A percentile compares a stretch with the other conserved stretches of the same genome.
Evolutionary conservation across 169 alveolate genomes (phyloP).

Genomic region (Cyclospora cayetanensis): DNA sequence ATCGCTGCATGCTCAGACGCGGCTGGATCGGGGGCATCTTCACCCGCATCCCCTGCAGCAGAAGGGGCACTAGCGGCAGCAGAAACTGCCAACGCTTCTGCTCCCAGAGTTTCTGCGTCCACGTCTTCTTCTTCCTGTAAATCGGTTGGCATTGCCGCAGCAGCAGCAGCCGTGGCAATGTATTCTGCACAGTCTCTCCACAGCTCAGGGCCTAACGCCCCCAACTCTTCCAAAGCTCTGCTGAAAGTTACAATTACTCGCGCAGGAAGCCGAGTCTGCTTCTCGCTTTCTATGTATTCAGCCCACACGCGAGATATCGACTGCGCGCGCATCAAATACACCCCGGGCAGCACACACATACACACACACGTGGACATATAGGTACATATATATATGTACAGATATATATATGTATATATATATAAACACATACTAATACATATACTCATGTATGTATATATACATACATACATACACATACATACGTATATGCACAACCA

Average conservation of each 20-base stretch:
- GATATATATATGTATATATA: too few relatives aligned
- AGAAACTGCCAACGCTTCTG: not conserved
- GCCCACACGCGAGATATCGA: conserved; percentile 25
- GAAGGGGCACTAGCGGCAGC: not conserved
- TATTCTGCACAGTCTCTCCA: conserved; percentile 39
- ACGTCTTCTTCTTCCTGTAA: not conserved
- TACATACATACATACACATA: not conserved
- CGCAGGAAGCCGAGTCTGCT: not conserved
- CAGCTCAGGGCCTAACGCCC: not conserved
- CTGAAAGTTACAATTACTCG: not conserved
- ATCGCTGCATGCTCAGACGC: not conserved
- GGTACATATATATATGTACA: too few relatives aligned
- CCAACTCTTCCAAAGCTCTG: conserved; percentile 39
- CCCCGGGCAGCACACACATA: too few relatives aligned
- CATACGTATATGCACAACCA: not conserved
- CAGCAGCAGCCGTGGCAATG: not conserved
- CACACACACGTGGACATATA: too few relatives aligned
- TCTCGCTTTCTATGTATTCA: not conserved
- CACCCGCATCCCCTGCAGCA: not conserved
- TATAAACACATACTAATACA: too few relatives aligned
- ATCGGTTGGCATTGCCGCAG: not conserved
- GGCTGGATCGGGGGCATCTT: not conserved
- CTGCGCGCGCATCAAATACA: not conserved
- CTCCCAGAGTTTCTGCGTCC: not conserved
- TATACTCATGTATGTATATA: not conserved